phyloP scores from a whole-genome alignment of 495 filamentous ascomycete species.

The Daldinia childiae region DNA sequence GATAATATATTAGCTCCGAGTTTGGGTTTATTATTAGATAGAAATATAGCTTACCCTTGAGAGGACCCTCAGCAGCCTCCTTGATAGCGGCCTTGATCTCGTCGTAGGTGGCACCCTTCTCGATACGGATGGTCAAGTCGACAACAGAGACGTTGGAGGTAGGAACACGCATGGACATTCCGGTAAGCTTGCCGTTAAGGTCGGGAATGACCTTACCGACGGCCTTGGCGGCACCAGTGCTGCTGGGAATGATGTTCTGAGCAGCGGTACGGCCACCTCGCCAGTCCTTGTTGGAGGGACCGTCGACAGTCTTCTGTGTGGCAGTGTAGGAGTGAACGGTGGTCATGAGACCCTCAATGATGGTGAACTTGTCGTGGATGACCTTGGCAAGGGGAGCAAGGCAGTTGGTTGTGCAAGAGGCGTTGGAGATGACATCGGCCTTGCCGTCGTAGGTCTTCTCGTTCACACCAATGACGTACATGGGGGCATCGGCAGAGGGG shows the following conservation, averaged over 20 bases:
- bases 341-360: conserved; percentile 99
- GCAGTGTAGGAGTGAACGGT: conserved; percentile 99
- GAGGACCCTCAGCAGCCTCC: conserved; percentile 80
- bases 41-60: conserved; percentile 74
- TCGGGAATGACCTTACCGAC: conserved; percentile 99
- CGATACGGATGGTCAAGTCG: conserved; percentile 91
- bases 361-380: conserved; percentile 95
- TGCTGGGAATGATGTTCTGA: conserved; percentile 99
- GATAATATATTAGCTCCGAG: conserved; percentile 46
- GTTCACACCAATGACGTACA: conserved; percentile 99
- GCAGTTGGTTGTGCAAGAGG: conserved; percentile 99
- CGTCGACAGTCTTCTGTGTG: conserved; percentile 99
- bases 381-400: conserved; percentile 99
- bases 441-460: conserved; percentile 88
- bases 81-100: conserved; percentile 94
- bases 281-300: conserved; percentile 98
- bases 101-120: conserved; percentile 90
- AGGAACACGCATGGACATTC: conserved; percentile 99
- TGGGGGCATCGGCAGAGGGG: conserved; percentile 97
- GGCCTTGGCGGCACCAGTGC: conserved; percentile 99
- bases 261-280: conserved; percentile 97
- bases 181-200: conserved; percentile 99
- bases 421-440: conserved; percentile 95
- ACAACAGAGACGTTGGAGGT: conserved; percentile 99
- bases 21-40: neutral